Evolutionary conservation across 2,329 filamentous ascomycete genomes (phyloP).

Genomic region (Albifimbria verrucaria): DNA sequence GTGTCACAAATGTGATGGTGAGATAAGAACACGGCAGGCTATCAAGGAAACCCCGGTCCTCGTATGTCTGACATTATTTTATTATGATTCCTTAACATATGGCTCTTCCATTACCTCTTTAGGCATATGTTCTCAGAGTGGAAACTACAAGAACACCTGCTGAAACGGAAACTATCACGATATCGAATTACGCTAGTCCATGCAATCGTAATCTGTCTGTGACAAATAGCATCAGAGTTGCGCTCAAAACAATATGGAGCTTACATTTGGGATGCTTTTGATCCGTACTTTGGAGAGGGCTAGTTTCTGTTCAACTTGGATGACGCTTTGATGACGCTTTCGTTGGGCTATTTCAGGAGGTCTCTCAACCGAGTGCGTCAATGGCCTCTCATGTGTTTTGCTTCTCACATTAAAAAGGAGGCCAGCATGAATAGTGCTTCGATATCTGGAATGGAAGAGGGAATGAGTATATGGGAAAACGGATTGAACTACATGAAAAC

Average conservation of each 20-base stretch:
- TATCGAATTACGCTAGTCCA: no score
- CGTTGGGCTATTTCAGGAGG: slow-evolving; percentile 35
- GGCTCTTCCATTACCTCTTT: no score
- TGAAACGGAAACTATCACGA: no score
- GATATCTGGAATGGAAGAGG: slow-evolving; percentile 45
- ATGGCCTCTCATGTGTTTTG: neutral
- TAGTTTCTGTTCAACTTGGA: slow-evolving; percentile 41
- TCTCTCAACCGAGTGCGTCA: slow-evolving; percentile 26
- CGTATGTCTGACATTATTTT: no score
- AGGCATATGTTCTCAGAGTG: no score
- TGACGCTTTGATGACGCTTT: slow-evolving; percentile 34
- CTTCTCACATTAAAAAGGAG: neutral
- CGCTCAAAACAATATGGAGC: slow-evolving; percentile 32
- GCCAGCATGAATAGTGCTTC: slow-evolving; percentile 36
- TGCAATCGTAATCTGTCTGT: no score
- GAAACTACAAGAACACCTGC: no score
- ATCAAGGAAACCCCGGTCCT: no score
- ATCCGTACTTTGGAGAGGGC: slow-evolving; percentile 37
- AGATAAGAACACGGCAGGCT: no score
- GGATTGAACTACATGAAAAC: slow-evolving; percentile 50
- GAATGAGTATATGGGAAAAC: slow-evolving; percentile 41
- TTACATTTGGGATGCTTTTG: slow-evolving; percentile 49
- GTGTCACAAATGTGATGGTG: no score
- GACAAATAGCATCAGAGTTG: no score
- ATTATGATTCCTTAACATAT: no score